Evolutionary conservation across 139 green algal species (phyloP).

Genomic region (Picochlorum sp.): DNA sequence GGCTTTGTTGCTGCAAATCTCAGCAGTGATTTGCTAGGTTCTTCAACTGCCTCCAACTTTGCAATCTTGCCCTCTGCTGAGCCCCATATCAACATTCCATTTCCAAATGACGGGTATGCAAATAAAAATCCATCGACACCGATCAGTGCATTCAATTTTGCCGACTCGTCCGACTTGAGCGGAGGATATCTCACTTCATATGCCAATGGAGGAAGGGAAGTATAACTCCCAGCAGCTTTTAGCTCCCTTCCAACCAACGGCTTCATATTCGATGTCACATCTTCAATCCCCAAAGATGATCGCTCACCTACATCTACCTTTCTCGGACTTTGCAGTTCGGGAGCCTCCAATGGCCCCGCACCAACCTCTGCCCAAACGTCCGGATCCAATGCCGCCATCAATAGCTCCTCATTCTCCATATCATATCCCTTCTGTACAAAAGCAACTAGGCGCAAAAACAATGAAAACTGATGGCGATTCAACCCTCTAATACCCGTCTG

Average conservation of each 20-base stretch:
- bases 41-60: not conserved
- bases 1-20: too few relatives aligned
- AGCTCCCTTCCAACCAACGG: not conserved
- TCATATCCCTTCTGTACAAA: constrained; percentile 16
- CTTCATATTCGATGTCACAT: not conserved
- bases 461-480: constrained; percentile 26
- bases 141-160: constrained; percentile 36
- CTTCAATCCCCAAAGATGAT: not conserved
- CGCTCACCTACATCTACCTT: not conserved
- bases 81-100: constrained; percentile 37
- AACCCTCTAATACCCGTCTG: constrained; percentile 26
- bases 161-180: constrained; percentile 40
- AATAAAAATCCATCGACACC: constrained; percentile 45
- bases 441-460: constrained; percentile 35
- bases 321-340: not conserved
- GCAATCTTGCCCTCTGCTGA: constrained; percentile 16
- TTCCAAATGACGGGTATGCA: constrained; percentile 27
- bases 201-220: constrained; percentile 12
- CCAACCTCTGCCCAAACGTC: constrained; percentile 14
- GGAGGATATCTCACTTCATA: constrained; percentile 46
- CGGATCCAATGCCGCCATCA: constrained; percentile 11
- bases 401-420: constrained; percentile 14
- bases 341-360: constrained; percentile 3
- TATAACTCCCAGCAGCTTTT: not conserved
- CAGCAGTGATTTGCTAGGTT: too few relatives aligned